Percentiles rank a stretch among this genome's conserved stretches.
Conservation (phyloP, 805 yeast genomes). For the Wilhelminamyces savonicus region DNA sequence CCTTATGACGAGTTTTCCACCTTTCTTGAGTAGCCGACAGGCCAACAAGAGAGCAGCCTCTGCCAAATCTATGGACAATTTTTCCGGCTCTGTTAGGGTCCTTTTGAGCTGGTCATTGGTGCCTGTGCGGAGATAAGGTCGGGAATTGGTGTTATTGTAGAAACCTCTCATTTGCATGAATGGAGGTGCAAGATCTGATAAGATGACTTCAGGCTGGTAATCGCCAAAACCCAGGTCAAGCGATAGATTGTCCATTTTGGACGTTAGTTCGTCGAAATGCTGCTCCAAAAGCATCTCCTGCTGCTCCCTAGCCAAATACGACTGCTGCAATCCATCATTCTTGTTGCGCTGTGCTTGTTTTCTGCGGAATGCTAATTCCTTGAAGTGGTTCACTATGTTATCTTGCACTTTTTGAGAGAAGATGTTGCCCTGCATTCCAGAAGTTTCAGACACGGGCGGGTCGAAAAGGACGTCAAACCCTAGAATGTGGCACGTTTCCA, state of each 20-base stretch:
- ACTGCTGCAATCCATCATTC: conserved; percentile 6
- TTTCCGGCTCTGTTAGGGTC: conserved; percentile 17
- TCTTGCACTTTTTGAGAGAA: conserved; percentile 30
- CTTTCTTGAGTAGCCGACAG: conserved; percentile 20
- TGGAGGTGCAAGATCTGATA: conserved; percentile 31
- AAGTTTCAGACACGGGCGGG: conserved; percentile 74
- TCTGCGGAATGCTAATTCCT: conserved; percentile 15
- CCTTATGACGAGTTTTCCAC: conserved; percentile 27
- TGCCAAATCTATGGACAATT: conserved; percentile 31
- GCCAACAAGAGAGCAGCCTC: conserved; percentile 31
- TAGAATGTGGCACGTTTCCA: conserved; percentile 25
- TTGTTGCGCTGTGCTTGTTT: background rate
- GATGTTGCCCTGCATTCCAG: conserved; percentile 84
- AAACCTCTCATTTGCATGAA: conserved; percentile 31
- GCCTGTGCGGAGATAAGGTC: conserved; percentile 26
- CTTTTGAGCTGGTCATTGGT: conserved; percentile 19
- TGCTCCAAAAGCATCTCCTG: conserved; percentile 15
- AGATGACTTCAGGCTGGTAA: conserved; percentile 29
- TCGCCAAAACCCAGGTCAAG: conserved; percentile 3
- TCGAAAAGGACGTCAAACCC: conserved; percentile 61
- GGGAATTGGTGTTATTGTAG: conserved; percentile 27
- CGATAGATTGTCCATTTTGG: conserved; percentile 1
- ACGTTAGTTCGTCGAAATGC: conserved; percentile 12
- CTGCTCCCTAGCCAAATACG: conserved; percentile 25
- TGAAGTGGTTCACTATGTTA: conserved; percentile 18